Base-by-base conservation (phyloP, 441 rosid genomes). In the Iberis amara region DNA sequence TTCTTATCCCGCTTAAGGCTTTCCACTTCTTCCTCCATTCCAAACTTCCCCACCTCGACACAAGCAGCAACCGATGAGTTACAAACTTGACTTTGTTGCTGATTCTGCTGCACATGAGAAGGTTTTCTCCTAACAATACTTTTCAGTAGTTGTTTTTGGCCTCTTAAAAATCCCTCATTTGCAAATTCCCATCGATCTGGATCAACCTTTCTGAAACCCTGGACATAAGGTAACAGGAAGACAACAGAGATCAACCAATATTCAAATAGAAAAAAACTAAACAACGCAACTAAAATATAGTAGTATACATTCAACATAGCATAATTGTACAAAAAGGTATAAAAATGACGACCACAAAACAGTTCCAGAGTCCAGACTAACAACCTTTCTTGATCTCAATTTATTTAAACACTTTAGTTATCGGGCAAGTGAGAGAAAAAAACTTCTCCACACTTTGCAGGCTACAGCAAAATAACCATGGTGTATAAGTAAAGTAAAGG, bases 161-260 rank as follows among this genome's bases (percentile, higher is more conserved):
- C 83, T 73, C 75, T 72, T 55, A 78, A 30, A 36, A 78, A 78
- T 3, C 78, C 73, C 55, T 75, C 79, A 35, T 75, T 78, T 49
- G 83, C 83, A 70, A 78, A 78, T 68, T 78, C 83, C 59, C 72
- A 78, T 13, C 71, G 60, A 32, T 75, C 78, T 7, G 78, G 80
- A 54, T 78, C 80, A 63, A 75, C 78, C 59, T 78, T 78, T 61
- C 72, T 75, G 70, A 78, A 78, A 1, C 83, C 83, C 80, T 77
- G 60, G 62, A 55, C 9, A 42, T 33, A 53, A 68, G n/a, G 38
- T 9, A 8, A 26, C 55, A 33, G 8, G 10, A n/a, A 21, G 18
- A 40, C 27, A 39, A 21, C 4, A 38, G 0, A 31, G 18, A 49
- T 33, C 12, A 8, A 28, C 18, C 7, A 49, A 57, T 18, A 28